Evolutionary conservation across 257 asterid species (phyloP).

Genomic region (Nemophila menziesii): DNA sequence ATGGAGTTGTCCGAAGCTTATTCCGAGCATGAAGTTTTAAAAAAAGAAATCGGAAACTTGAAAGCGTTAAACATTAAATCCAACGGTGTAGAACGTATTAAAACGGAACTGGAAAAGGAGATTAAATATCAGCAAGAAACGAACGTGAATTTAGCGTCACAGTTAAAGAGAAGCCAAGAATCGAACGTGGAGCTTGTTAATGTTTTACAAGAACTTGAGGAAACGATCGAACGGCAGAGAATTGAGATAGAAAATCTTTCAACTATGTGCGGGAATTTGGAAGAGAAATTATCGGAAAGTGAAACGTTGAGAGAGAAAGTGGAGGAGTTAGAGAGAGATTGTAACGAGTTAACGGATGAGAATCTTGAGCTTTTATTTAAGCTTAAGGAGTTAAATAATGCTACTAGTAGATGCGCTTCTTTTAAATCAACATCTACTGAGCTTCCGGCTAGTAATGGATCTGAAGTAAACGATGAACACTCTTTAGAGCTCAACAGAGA

Average conservation of each 20-base stretch:
- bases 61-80: conserved; percentile 27
- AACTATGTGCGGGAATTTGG: conserved; percentile 21
- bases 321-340: conserved; percentile 65
- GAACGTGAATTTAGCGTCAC: conserved; percentile 50
- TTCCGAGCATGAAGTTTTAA: conserved; percentile 42
- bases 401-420: conserved; percentile 22
- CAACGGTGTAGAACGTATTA: conserved; percentile 26
- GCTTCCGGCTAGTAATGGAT: conserved; percentile 25
- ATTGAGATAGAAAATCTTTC: conserved; percentile 58
- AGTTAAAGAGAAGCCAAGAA: conserved; percentile 66
- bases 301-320: conserved; percentile 50
- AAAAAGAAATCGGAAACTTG: conserved; percentile 40
- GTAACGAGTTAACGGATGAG: conserved; percentile 78
- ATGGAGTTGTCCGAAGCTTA: conserved; percentile 60
- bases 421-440: conserved; percentile 38
- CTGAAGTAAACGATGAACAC: conserved; percentile 44
- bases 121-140: conserved; percentile 48
- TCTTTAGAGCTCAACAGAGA: conserved; percentile 24
- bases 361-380: conserved; percentile 69
- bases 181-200: conserved; percentile 72
- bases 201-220: conserved; percentile 83
- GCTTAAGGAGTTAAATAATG: conserved; percentile 46
- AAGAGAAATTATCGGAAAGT: conserved; percentile 24
- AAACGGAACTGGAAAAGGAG: conserved; percentile 52
- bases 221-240: conserved; percentile 62